Percentiles rank a stretch among this genome's conserved stretches.
phyloP scores from a whole-genome alignment of 148 eudicot genomes.

The Fagopyrum homotropicum region DNA sequence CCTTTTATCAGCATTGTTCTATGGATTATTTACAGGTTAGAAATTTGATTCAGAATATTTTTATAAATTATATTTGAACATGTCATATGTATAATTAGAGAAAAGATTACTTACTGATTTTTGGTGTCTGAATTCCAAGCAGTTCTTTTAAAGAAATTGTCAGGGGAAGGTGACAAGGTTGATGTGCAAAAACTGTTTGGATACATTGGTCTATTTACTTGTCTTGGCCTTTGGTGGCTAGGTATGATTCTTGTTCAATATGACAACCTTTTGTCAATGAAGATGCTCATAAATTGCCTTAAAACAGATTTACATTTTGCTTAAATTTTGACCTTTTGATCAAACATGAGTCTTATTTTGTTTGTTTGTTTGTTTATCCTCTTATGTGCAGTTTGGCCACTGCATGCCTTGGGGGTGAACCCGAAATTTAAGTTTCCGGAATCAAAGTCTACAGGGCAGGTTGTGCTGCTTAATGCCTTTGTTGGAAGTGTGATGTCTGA shows the following conservation, averaged over 20 bases:
- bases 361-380: not conserved
- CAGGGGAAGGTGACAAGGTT: constrained; percentile 33
- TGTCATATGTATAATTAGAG: too few species aligned
- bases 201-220: constrained; percentile 31
- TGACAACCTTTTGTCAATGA: too few species aligned
- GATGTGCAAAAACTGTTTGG: constrained; percentile 38
- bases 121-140: too few species aligned
- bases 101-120: too few species aligned
- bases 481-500: constrained; percentile 40
- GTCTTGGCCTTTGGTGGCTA: constrained; percentile 43
- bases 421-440: constrained; percentile 27
- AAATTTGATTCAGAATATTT: too few species aligned
- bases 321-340: too few species aligned
- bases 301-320: too few species aligned
- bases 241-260: constrained; percentile 11
- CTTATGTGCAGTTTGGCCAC: constrained; percentile 31
- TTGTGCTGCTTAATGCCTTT: constrained; percentile 34
- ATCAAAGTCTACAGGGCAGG: constrained; percentile 24
- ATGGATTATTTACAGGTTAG: constrained; percentile 34
- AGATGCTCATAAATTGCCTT: too few species aligned
- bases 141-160: constrained; percentile 36
- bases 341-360: too few species aligned
- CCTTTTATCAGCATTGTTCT: constrained; percentile 36
- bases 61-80: too few species aligned
- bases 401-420: constrained; percentile 24